Conservation (phyloP, 2,329 filamentous ascomycete species). For the Chaetomium olivaceum region DNA sequence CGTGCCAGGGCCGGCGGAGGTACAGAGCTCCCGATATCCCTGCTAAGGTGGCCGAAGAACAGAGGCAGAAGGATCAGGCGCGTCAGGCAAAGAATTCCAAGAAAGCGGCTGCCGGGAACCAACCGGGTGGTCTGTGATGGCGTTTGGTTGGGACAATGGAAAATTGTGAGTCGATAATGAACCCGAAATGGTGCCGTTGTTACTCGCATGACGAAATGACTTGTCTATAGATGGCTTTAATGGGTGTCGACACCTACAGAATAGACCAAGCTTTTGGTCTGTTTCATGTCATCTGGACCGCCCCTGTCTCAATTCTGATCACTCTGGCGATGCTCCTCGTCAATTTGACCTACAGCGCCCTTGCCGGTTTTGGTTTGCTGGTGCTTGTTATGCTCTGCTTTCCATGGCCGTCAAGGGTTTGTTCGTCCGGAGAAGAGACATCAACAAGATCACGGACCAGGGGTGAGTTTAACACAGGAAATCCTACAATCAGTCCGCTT, state of each 20-base stretch:
- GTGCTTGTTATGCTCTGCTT: conserved; percentile 73
- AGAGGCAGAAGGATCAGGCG: conserved; percentile 44
- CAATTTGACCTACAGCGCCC: conserved; percentile 86
- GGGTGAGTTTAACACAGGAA: conserved; percentile 88
- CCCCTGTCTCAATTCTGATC: conserved; percentile 74
- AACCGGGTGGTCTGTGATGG: conserved; percentile 62
- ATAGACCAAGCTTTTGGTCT: conserved; percentile 85
- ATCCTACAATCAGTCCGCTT: conserved; percentile 89
- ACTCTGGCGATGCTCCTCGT: conserved; percentile 78
- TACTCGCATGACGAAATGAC: neutral
- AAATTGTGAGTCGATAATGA: conserved; percentile 52
- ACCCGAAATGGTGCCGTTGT: neutral
- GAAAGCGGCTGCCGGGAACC: conserved; percentile 43
- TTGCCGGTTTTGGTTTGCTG: conserved; percentile 83
- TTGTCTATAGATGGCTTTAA: conserved; percentile 64
- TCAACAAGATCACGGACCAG: conserved; percentile 94
- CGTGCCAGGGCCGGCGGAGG: conserved; percentile 87
- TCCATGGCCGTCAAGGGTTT: conserved; percentile 75
- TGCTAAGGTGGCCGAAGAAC: conserved; percentile 41
- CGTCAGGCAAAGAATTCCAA: conserved; percentile 43
- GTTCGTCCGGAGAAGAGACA: conserved; percentile 71
- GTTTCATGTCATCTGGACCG: conserved; percentile 90
- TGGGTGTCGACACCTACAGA: conserved; percentile 94
- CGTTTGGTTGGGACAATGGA: conserved; percentile 86
- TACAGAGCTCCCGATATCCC: conserved; percentile 52